phyloP scores from a whole-genome alignment of 1,284 basidiomycete genomes.

The Puccinia coronata region DNA sequence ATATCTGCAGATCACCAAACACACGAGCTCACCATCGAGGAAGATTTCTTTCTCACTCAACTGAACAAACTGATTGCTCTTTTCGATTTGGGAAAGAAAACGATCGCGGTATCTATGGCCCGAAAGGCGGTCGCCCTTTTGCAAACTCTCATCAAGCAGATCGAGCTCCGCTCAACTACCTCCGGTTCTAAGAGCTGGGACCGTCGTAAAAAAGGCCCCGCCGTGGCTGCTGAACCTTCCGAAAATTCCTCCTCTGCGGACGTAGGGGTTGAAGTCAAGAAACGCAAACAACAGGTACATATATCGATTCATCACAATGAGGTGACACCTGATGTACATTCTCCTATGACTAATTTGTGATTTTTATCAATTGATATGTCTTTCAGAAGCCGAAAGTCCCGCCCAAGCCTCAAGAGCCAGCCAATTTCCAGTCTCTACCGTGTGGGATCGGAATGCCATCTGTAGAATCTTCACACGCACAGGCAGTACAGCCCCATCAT shows the following conservation, averaged over 20 bases:
- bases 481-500: not conserved
- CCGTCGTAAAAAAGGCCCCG: conserved; percentile 23
- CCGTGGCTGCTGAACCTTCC: not conserved
- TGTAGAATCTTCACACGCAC: not conserved
- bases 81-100: conserved; percentile 19
- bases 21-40: conserved; percentile 10
- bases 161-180: not conserved
- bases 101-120: conserved; percentile 17
- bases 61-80: conserved; percentile 3
- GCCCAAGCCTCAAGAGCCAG: not conserved
- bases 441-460: not conserved
- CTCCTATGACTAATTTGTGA: no score
- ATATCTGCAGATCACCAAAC: conserved; percentile 16
- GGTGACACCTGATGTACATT: no score
- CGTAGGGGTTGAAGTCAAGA: not conserved
- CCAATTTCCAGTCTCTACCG: not conserved
- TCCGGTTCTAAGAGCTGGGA: conserved; percentile 4
- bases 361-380: not conserved
- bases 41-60: conserved; percentile 16
- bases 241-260: not conserved
- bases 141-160: conserved; percentile 16
- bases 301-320: not conserved
- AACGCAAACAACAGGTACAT: conserved; percentile 17
- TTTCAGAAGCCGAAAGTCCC: not conserved
- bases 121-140: conserved; percentile 11